These are phyloP conservation scores for Hamamelis virginiana DNA, from an alignment of 164 flowering plant species.

Conservation along the genomic window DNA sequence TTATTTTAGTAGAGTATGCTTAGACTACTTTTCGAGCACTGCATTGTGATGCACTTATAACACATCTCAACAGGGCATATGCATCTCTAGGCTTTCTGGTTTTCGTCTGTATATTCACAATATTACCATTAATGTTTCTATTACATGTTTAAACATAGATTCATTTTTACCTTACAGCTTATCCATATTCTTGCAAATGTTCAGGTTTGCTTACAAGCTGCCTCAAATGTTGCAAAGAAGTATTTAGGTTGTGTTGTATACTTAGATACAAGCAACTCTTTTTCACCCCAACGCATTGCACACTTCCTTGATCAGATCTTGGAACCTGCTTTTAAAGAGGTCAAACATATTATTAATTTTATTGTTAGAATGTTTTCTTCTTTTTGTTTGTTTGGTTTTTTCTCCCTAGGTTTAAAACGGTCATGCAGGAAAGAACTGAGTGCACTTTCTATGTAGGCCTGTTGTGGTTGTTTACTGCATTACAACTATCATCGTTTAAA, in stretches of 20 bases:
- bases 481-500: neutral
- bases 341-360: conserved; percentile 5
- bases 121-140: neutral
- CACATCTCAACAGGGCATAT: neutral
- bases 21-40: neutral
- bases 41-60: neutral
- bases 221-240: conserved; percentile 53
- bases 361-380: neutral
- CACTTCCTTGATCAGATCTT: conserved; percentile 26
- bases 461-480: neutral
- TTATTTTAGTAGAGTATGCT: neutral
- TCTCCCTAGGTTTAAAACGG: neutral
- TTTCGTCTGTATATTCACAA: neutral
- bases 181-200: conserved; percentile 4
- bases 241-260: conserved; percentile 45
- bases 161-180: neutral
- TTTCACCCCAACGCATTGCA: conserved; percentile 67
- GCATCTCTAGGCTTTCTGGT: neutral
- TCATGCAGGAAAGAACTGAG: neutral
- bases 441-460: neutral
- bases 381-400: neutral
- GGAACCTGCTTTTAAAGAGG: conserved; percentile 34
- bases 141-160: neutral
- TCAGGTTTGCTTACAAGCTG: conserved; percentile 75
- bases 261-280: conserved; percentile 77